Percentiles rank a stretch among this genome's conserved stretches.
phyloP scores from a whole-genome alignment of 768 basidiomycete species.

The Pleurotus citrinopileatus region DNA sequence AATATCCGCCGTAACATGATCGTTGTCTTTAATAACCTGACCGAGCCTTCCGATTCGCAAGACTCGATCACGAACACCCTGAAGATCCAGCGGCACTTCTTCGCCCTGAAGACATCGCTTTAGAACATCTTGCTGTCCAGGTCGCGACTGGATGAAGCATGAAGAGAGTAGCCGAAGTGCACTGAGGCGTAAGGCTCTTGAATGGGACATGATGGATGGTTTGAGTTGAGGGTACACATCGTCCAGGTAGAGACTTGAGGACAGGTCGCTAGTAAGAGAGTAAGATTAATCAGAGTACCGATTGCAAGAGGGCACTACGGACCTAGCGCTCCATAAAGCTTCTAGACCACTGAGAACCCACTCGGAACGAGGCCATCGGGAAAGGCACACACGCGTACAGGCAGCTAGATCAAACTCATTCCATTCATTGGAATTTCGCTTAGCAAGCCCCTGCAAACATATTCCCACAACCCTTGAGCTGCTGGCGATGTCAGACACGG shows the following conservation, averaged over 20 bases:
- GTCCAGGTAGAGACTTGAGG: slow-evolving; percentile 33
- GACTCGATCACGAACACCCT: slow-evolving; percentile 83
- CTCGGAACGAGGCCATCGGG: slow-evolving; percentile 59
- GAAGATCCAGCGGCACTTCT: slow-evolving; percentile 71
- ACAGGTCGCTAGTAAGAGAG: neutral
- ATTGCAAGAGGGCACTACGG: slow-evolving; percentile 12
- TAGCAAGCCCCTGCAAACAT: slow-evolving; percentile 55
- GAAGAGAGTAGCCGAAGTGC: slow-evolving; percentile 64
- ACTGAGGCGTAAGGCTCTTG: slow-evolving; percentile 58
- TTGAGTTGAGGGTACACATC: slow-evolving; percentile 53
- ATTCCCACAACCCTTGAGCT: slow-evolving; percentile 55
- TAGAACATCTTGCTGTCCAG: slow-evolving; percentile 49
- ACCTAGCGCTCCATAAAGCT: slow-evolving; percentile 46
- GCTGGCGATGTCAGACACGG: slow-evolving; percentile 30
- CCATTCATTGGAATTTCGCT: slow-evolving; percentile 44
- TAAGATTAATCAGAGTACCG: neutral
- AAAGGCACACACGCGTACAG: slow-evolving; percentile 46
- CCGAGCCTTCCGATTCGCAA: slow-evolving; percentile 73
- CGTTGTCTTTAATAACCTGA: slow-evolving; percentile 53
- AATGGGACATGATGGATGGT: slow-evolving; percentile 67
- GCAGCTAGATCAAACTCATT: slow-evolving; percentile 38
- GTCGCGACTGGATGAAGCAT: slow-evolving; percentile 38
- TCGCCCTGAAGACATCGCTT: slow-evolving; percentile 78
- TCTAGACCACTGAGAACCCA: slow-evolving; percentile 54
- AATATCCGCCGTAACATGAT: slow-evolving; percentile 57